Base-by-base conservation (phyloP, 139 green algal genomes). In the Closterium sp. region DNA sequence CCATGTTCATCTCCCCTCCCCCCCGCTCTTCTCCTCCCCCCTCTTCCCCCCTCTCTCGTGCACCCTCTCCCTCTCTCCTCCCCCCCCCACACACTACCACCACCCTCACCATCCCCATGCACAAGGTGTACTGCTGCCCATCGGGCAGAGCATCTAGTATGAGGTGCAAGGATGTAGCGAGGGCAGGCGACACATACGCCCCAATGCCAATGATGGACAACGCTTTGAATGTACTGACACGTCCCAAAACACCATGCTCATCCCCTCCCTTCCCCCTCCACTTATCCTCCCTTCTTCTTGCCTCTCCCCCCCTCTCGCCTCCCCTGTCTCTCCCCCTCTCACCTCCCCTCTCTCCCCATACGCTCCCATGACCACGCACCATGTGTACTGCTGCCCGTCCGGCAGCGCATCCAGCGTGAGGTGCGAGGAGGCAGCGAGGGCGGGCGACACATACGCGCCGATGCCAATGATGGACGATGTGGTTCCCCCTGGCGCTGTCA, bases 401-500 rank as follows among this genome's bases (percentile, higher is more conserved):
- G 8, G 8, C 25, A 87, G 33, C n/a, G 87, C 1, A 10, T 91
- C 87, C 8, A 93, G 85, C 10, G 97, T 91, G 12, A 93, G 96
- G 95, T 99, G 97, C 7, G 95, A 97, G 3, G 95, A 95, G 0
- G 95, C 92, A 0, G 97, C 97, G 87, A 99, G 94, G n/a, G 91
- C 90, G 0, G 97, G 96, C 30, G 92, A 95, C 43, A 99, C 96
- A 88, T 97, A 99, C 0, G 97, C 97, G 7, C 97, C 97, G 35
- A 99, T 96, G 33, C 92, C 93, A 21, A 98, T 95, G 55, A 98
- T 95, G 33, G 95, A 91, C 85, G 91, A 94, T 84, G 87, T 95
- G 36, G 96, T 98, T 91, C 97, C 97, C 87, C 95, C 96, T 2
- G 97, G 97, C 0, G 97, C 97, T 1, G 97, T 97, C 31, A 98